Evolutionary conservation across 164 flowering plant species (phyloP), one percentile per base, ranked within the genome.

Genomic region (Berberis thunbergii): DNA sequence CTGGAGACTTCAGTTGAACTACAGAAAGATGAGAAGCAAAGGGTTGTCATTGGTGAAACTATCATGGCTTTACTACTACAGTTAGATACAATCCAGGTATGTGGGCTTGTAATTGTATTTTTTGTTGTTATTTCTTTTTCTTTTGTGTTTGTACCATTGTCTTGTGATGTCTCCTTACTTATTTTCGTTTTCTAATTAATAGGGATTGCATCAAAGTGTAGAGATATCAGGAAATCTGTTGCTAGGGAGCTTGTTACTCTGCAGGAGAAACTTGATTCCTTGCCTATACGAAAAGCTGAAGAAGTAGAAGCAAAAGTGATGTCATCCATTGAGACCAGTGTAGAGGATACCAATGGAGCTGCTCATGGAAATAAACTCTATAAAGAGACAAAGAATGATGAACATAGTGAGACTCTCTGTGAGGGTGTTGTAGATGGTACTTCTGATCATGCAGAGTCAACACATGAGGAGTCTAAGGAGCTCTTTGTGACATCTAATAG

Each of bases 21-120:
- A 7, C 65, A 48, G 57, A 69, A 49, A 4, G 73, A 73, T 63
- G 59, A 76, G 38, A 84, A 76, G 77, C 76, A 80, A 57, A 81
- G 45, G 62, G 42, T 64, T 9, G 40, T 78, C 1, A 66, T 91
- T 70, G 81, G 81, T 49, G 93, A 88, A 67, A 81, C 67, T 26
- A 84, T 86, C 63, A 91, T 88, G 93, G 71, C 70, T 58, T 78
- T 86, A 4, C 80, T 91, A 41, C 76, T 88, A 12, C 77, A 80
- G 68, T 50, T 91, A 58, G 96, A 88, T 60, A 67, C 91, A 0
- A 77, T 91, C 53, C 96, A 88, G 94, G 97, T 90, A 26, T 26
- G 26, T 26, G 26, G 26, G 26, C 26, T 79, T 54, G 70, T 43
- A 10, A 26, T 0, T 49, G 12, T 6, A 13, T 45, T 12, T 4